These are phyloP conservation scores for Aristolochia californica DNA, from an alignment of 164 flowering plant species.

Conservation along the genomic window DNA sequence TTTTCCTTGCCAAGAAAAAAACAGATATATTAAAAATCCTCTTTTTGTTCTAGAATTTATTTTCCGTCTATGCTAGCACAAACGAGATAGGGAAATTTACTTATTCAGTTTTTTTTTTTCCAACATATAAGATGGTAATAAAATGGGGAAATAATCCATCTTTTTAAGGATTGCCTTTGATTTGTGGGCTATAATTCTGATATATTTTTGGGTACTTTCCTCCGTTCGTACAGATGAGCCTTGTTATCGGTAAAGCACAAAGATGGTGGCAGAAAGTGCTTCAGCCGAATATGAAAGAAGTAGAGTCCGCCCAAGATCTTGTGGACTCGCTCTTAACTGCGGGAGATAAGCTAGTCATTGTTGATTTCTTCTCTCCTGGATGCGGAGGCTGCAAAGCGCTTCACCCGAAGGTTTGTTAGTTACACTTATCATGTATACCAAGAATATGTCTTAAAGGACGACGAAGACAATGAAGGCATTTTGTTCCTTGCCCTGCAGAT, in stretches of 20 bases:
- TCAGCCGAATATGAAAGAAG: conserved; percentile 66
- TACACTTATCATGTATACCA: neutral
- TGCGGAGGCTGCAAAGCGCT: conserved; percentile 93
- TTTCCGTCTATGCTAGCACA: no score
- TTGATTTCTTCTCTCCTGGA: conserved; percentile 81
- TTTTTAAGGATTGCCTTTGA: no score
- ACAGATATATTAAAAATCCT: no score
- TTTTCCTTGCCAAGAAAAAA: no score
- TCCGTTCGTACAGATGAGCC: conserved; percentile 13
- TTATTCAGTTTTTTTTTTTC: no score
- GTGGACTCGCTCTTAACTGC: conserved; percentile 51
- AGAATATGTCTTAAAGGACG: neutral
- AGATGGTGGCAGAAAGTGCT: conserved; percentile 83
- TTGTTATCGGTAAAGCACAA: conserved; percentile 37
- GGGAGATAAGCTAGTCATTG: conserved; percentile 59
- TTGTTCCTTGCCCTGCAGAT: conserved; percentile 28
- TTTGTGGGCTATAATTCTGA: no score
- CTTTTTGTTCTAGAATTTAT: no score
- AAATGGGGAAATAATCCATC: no score
- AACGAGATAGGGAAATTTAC: no score
- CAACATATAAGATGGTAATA: no score
- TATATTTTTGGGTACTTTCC: no score
- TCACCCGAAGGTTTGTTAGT: conserved; percentile 60
- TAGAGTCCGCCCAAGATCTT: conserved; percentile 53
- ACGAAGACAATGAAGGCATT: neutral